These are phyloP conservation scores for Scheffersomyces quercinus DNA, from an alignment of 1,139 yeast genomes.

Conservation along the genomic window DNA sequence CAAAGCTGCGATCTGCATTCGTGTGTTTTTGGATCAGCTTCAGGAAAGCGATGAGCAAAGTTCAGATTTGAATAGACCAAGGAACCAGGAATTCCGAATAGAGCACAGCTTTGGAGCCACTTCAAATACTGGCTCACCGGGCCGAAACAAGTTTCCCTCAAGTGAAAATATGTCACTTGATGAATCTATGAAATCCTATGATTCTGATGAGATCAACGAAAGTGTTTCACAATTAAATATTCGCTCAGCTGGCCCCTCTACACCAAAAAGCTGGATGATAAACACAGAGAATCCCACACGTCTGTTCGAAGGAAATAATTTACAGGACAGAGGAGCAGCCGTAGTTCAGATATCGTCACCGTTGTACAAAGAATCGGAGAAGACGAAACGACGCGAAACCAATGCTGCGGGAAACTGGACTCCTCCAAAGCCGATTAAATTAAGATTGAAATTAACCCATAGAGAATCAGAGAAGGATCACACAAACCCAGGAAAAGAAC, in stretches of 20 bases:
- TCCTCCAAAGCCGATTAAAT: too few species aligned
- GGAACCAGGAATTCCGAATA: conserved; percentile 11
- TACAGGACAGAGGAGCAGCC: conserved; percentile 2
- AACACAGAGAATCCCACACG: not conserved
- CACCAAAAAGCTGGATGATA: too few species aligned
- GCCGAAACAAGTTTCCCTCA: too few species aligned
- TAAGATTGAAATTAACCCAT: too few species aligned
- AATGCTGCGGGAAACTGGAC: too few species aligned
- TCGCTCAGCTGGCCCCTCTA: too few species aligned
- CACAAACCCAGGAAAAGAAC: too few species aligned
- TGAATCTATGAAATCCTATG: not conserved
- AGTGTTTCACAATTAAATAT: conserved; percentile 14
- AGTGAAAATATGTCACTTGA: too few species aligned
- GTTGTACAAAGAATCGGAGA: too few species aligned
- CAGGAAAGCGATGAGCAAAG: not conserved
- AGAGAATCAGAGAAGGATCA: too few species aligned
- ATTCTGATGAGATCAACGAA: conserved; percentile 10
- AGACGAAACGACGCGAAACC: too few species aligned
- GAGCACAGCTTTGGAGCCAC: conserved; percentile 2
- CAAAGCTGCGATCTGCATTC: not conserved
- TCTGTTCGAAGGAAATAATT: not conserved
- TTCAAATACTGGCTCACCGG: not conserved
- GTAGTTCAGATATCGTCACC: not conserved
- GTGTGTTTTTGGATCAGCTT: not conserved
- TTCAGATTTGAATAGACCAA: conserved; percentile 7